Percentiles rank a stretch among this genome's conserved stretches.
Conservation (phyloP, 306 rosid genomes). For the Cyclanthera cordifolia region DNA sequence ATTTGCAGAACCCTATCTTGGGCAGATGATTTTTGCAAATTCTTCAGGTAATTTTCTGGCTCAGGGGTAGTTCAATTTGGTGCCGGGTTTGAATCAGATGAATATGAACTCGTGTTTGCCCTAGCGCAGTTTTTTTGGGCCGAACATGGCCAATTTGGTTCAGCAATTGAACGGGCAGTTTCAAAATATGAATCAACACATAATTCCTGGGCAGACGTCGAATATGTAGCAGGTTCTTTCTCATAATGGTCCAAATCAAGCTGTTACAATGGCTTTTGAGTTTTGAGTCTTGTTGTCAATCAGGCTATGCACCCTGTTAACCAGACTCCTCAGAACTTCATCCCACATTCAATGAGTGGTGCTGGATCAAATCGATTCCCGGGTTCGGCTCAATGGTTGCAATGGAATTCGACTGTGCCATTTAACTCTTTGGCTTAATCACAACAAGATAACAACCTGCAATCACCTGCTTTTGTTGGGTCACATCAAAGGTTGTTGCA, state of each 20-base stretch:
- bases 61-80: conserved; percentile 37
- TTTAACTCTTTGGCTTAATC: conserved; percentile 19
- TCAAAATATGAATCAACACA: conserved; percentile 56
- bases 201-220: conserved; percentile 35
- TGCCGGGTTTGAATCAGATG: conserved; percentile 33
- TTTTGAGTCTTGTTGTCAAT: conserved; percentile 42
- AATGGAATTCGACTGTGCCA: conserved; percentile 25
- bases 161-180: conserved; percentile 46
- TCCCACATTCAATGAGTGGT: conserved; percentile 21
- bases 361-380: conserved; percentile 26
- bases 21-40: conserved; percentile 31
- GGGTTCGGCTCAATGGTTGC: conserved; percentile 34
- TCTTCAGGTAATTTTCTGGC: conserved; percentile 23
- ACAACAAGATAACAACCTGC: conserved; percentile 25
- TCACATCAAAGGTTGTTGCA: conserved; percentile 40
- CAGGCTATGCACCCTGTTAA: conserved; percentile 32
- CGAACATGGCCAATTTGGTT: conserved; percentile 31
- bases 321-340: conserved; percentile 31
- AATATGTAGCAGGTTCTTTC: conserved; percentile 41
- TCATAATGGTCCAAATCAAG: conserved; percentile 39
- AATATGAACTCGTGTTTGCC: conserved; percentile 37
- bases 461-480: conserved; percentile 28
- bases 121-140: conserved; percentile 46
- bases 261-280: conserved; percentile 27
- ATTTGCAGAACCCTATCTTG: conserved; percentile 20